phyloP scores from a whole-genome alignment of 2,329 filamentous ascomycete species.

The Juglanconis oblonga region DNA sequence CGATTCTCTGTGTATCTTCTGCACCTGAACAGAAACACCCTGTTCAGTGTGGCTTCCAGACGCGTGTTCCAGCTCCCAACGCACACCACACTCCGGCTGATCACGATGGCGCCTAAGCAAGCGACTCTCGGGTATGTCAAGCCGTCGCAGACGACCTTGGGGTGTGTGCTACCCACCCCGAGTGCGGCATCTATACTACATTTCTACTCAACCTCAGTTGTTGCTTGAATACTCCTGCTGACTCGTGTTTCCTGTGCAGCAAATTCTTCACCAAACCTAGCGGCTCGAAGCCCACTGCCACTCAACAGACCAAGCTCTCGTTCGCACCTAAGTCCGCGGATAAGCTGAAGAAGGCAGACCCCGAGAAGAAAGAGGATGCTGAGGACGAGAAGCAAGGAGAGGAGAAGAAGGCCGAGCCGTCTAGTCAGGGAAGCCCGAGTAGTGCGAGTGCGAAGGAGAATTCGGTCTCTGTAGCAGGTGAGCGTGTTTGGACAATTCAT shows the following conservation, averaged over 20 bases:
- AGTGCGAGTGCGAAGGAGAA: constrained; percentile 35
- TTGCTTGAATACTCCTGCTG: not conserved
- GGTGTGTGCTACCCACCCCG: constrained; percentile 48
- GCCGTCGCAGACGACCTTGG: constrained; percentile 68
- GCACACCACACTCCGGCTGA: constrained; percentile 17
- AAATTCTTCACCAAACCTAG: constrained; percentile 78
- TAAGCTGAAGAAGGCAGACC: constrained; percentile 35
- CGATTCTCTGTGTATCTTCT: not conserved
- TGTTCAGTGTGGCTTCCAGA: constrained; percentile 18
- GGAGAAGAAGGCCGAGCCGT: constrained; percentile 24
- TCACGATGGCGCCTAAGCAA: constrained; percentile 61
- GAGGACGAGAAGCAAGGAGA: constrained; percentile 16
- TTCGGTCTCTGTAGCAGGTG: constrained; percentile 35
- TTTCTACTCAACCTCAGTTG: not conserved
- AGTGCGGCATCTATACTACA: not conserved
- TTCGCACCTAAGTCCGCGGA: constrained; percentile 61
- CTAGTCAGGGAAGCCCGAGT: constrained; percentile 20
- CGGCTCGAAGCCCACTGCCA: constrained; percentile 55
- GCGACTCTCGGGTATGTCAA: constrained; percentile 86
- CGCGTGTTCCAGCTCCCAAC: constrained; percentile 23
- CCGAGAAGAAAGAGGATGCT: constrained; percentile 28
- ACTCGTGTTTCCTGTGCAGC: constrained; percentile 42
- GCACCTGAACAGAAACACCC: no score
- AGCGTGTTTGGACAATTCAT: constrained; percentile 13
- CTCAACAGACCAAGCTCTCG: constrained; percentile 74